A percentile compares a stretch with the other conserved stretches of the same genome.
Evolutionary conservation across 495 filamentous ascomycete species (phyloP).

Genomic region (Penicillium nucicola): DNA sequence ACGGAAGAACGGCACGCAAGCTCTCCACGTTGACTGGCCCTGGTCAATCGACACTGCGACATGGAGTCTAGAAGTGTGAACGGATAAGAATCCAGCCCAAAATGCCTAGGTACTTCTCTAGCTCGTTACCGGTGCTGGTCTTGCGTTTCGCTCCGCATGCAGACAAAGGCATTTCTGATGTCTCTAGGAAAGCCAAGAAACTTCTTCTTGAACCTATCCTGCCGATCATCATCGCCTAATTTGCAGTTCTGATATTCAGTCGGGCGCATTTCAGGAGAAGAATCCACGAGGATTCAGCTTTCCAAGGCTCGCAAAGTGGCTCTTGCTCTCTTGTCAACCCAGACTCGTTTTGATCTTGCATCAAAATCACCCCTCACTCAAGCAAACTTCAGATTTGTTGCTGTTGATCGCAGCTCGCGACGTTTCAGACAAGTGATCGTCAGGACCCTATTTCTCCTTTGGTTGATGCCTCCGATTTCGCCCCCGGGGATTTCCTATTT

Average conservation of each 20-base stretch:
- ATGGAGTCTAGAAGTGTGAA: neutral
- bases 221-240: neutral
- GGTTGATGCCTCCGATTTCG: neutral
- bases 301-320: too few species aligned
- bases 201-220: neutral
- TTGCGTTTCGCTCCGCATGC: neutral
- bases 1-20: slow-evolving; percentile 21
- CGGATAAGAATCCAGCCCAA: slow-evolving; percentile 13
- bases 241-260: too few species aligned
- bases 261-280: neutral
- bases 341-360: too few species aligned
- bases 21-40: slow-evolving; percentile 20
- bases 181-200: neutral
- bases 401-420: too few species aligned
- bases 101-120: neutral
- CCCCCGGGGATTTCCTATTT: neutral
- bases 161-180: neutral
- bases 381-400: too few species aligned
- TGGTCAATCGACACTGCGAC: neutral
- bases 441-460: neutral
- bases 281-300: neutral
- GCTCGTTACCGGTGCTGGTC: slow-evolving; percentile 19
- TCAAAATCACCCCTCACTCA: too few species aligned
- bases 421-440: neutral
- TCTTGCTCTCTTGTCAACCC: too few species aligned